phyloP scores from a whole-genome alignment of 2,329 filamentous ascomycete genomes.

The Talaromyces albobiverticillius region DNA sequence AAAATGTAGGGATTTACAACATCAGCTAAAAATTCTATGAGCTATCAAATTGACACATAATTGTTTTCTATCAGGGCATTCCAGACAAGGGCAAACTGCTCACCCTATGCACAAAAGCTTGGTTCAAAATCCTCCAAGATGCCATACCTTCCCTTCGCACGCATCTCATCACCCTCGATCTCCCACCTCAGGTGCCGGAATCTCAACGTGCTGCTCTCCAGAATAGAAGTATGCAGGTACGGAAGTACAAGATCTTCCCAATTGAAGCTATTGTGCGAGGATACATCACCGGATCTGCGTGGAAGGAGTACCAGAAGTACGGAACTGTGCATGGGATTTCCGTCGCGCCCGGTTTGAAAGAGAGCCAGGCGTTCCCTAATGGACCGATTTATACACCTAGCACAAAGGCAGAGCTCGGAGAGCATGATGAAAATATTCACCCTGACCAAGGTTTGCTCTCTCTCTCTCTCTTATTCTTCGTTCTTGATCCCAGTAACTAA shows the following conservation, averaged over 20 bases:
- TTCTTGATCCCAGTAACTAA: background rate
- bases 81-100: slow-evolving; percentile 66
- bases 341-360: slow-evolving; percentile 64
- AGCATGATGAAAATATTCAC: slow-evolving; percentile 83
- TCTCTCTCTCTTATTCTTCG: background rate
- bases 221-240: slow-evolving; percentile 73
- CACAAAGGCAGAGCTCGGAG: slow-evolving; percentile 77
- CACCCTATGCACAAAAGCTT: slow-evolving; percentile 65
- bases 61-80: slow-evolving; percentile 52
- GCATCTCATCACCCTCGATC: slow-evolving; percentile 59
- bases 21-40: slow-evolving; percentile 22
- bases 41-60: background rate
- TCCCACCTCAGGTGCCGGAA: slow-evolving; percentile 51
- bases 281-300: slow-evolving; percentile 83
- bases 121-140: slow-evolving; percentile 62
- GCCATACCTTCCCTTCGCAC: slow-evolving; percentile 59
- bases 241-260: slow-evolving; percentile 70
- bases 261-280: slow-evolving; percentile 85
- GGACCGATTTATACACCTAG: slow-evolving; percentile 73
- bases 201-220: slow-evolving; percentile 54
- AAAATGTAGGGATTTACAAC: slow-evolving; percentile 56
- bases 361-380: slow-evolving; percentile 66
- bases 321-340: slow-evolving; percentile 78
- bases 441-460: slow-evolving; percentile 61
- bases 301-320: slow-evolving; percentile 69